These are phyloP conservation scores for Scytalidium lignicola DNA, from an alignment of 2,329 filamentous ascomycete species.

Conservation along the genomic window DNA sequence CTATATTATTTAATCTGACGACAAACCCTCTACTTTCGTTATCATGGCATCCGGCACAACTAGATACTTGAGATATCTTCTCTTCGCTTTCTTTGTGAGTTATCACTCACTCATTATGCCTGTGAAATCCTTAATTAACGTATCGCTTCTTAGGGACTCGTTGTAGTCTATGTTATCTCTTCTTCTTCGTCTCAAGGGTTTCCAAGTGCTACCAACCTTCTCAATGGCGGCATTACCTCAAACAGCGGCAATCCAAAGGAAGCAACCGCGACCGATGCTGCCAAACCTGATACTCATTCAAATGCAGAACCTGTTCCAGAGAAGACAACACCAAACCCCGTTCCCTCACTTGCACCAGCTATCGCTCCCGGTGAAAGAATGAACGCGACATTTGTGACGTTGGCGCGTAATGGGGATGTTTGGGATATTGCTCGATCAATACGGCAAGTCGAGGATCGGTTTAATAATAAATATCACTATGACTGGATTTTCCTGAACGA, in stretches of 20 bases:
- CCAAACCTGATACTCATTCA: neutral
- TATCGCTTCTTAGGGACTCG: constrained; percentile 45
- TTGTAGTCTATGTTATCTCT: constrained; percentile 79
- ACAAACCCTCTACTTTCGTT: constrained; percentile 3
- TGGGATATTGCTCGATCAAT: constrained; percentile 98
- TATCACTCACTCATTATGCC: constrained; percentile 2
- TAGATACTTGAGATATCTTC: constrained; percentile 71
- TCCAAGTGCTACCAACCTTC: constrained; percentile 24
- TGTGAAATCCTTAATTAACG: neutral
- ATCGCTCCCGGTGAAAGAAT: constrained; percentile 66
- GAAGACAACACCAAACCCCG: constrained; percentile 20
- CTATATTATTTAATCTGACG: neutral
- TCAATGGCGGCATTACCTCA: constrained; percentile 15
- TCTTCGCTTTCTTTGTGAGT: constrained; percentile 80
- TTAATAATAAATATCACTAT: constrained; percentile 95
- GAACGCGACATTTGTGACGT: constrained; percentile 96
- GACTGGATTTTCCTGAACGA: constrained; percentile 99
- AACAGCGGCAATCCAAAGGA: constrained; percentile 6
- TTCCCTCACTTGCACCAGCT: constrained; percentile 31
- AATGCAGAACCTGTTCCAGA: constrained; percentile 7
- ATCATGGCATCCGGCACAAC: constrained; percentile 33
- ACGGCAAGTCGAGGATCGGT: constrained; percentile 93
- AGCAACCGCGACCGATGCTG: constrained; percentile 22
- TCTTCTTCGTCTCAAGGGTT: constrained; percentile 45
- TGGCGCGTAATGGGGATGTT: constrained; percentile 86